Base-by-base conservation (phyloP, 208 protist species). In the Borovskyia barvae region DNA sequence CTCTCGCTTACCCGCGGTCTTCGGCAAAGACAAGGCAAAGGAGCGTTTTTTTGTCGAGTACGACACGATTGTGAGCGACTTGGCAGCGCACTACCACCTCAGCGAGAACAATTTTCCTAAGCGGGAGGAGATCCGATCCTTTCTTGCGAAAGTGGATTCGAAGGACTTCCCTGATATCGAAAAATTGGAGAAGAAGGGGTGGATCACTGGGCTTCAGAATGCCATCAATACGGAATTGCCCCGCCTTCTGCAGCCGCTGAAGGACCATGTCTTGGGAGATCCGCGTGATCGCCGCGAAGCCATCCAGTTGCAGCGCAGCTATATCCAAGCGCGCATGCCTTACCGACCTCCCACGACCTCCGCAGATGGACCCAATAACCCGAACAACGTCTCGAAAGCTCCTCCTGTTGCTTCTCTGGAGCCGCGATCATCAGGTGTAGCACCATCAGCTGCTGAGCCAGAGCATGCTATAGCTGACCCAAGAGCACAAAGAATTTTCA, bases 21-120 rank as follows among this genome's bases (percentile, higher is more conserved):
- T 97, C 56, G 92, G 94, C 19, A 95, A 95, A 37, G 72, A 60
- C 11, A 93, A 93, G 56, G 86, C 86, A 5, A 76, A 75, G 25
- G 63, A 72, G 0, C 57, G 85, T 43, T 89, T 87, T 47, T 80
- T 82, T 58, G 54, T 47, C 1, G 59, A 89, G 33, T 80, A 84
- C 53, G 52, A 58, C 19, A 55, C 77, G 43, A 76, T 77, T 29
- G 65, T 72, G 37, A 74, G 85, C 39, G 72, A 71, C 24, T 40
- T 92, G n/a, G 66, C 73, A 0, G 73, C 55, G 50, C 75, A 71
- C 49, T 89, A 81, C 55, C 67, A 75, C 48, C 40, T 90, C 15
- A 75, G 67, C 50, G 68, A 58, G 26, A 69, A 69, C 22, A 77
- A 82, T 51, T 91, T 91, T 52, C 80, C 78, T 4, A 26, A 28